Conservation (phyloP, 2,329 filamentous ascomycete species). For the Microsporum canis region DNA sequence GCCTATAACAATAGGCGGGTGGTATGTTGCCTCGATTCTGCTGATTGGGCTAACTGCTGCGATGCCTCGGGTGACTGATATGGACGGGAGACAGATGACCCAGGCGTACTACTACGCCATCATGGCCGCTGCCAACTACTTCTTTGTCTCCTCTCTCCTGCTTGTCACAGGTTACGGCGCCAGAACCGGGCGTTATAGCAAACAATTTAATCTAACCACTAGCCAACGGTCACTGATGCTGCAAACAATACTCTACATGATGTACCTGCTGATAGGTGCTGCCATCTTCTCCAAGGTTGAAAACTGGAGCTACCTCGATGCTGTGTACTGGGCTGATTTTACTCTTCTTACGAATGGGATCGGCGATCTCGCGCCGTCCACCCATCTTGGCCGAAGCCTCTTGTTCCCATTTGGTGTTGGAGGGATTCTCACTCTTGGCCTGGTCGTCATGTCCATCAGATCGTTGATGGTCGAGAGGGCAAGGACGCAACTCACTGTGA, state of each 20-base stretch:
- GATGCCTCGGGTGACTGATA: slow-evolving; percentile 31
- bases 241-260: slow-evolving; percentile 32
- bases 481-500: slow-evolving; percentile 26
- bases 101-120: slow-evolving; percentile 51
- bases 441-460: slow-evolving; percentile 27
- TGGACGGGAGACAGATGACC: slow-evolving; percentile 38
- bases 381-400: slow-evolving; percentile 25
- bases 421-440: slow-evolving; percentile 26
- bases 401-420: slow-evolving; percentile 28
- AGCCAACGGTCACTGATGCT: slow-evolving; percentile 45
- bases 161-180: slow-evolving; percentile 47
- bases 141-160: slow-evolving; percentile 45
- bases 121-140: slow-evolving; percentile 47
- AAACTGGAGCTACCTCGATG: slow-evolving; percentile 26
- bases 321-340: slow-evolving; percentile 27
- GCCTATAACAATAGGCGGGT: slow-evolving; percentile 51
- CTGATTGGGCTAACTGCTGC: slow-evolving; percentile 43
- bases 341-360: slow-evolving; percentile 29
- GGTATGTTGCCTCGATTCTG: slow-evolving; percentile 43
- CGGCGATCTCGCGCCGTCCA: slow-evolving; percentile 24
- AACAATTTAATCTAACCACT: slow-evolving; percentile 45
- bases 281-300: slow-evolving; percentile 30
- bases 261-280: slow-evolving; percentile 31
- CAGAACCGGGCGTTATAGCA: slow-evolving; percentile 42
- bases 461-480: slow-evolving; percentile 30